A percentile compares a stretch with the other conserved stretches of the same genome.
Evolutionary conservation across 2,329 filamentous ascomycete genomes (phyloP).

Genomic region (Grosmannia serpens): DNA sequence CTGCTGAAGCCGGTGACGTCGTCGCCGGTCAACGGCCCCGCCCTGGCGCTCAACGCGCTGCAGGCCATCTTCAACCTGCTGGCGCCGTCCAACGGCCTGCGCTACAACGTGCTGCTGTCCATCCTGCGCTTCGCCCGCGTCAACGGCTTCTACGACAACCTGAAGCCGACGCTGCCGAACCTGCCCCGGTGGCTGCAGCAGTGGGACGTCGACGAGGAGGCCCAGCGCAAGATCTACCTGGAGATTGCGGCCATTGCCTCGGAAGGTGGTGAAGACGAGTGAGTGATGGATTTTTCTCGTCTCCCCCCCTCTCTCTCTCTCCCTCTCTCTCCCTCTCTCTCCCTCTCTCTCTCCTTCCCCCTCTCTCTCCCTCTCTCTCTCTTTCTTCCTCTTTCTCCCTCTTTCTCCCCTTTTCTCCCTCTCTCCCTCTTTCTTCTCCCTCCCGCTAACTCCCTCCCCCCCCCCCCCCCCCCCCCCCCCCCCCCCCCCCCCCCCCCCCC

Average conservation of each 20-base stretch:
- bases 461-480: too few relatives aligned
- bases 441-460: too few relatives aligned
- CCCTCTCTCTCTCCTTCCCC: not conserved
- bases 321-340: not conserved
- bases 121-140: conserved; percentile 74
- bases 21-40: conserved; percentile 73
- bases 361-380: not conserved
- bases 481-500: too few relatives aligned
- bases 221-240: conserved; percentile 74
- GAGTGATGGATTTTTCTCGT: conserved; percentile 26
- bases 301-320: not conserved
- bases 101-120: conserved; percentile 83
- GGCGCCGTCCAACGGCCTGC: conserved; percentile 59
- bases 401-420: too few relatives aligned
- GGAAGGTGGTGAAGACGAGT: conserved; percentile 66
- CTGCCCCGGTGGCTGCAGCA: conserved; percentile 70
- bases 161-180: conserved; percentile 74
- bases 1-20: conserved; percentile 77
- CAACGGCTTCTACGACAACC: conserved; percentile 66
- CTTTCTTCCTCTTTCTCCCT: too few relatives aligned
- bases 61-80: conserved; percentile 97
- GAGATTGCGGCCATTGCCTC: conserved; percentile 71
- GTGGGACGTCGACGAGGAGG: conserved; percentile 75
- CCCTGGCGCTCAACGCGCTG: conserved; percentile 79
- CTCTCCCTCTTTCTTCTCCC: too few relatives aligned